Percentiles rank a stretch among this genome's conserved stretches.
These are phyloP conservation scores for Durotheca rogersii DNA, from an alignment of 495 filamentous ascomycete species.

Conservation along the genomic window DNA sequence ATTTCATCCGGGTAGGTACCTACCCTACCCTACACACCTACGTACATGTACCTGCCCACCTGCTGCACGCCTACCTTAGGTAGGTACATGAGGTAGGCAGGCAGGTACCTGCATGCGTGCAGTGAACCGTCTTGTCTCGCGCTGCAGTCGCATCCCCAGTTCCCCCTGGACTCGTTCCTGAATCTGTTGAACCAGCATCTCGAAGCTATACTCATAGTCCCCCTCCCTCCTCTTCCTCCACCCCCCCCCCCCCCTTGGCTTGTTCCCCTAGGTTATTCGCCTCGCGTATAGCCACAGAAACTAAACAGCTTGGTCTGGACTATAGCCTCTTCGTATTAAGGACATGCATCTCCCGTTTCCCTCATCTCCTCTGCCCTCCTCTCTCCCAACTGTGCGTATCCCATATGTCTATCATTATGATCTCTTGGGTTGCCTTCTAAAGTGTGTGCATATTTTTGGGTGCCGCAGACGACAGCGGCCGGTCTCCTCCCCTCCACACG, in stretches of 20 bases:
- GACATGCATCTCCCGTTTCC: constrained; percentile 29
- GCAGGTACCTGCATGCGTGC: constrained; percentile 4
- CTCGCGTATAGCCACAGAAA: constrained; percentile 13
- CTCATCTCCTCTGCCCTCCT: constrained; percentile 16
- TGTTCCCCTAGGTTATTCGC: too few relatives aligned
- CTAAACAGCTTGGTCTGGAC: constrained; percentile 10
- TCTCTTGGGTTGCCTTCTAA: constrained; percentile 16
- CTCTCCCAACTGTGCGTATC: constrained; percentile 12
- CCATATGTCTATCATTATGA: constrained; percentile 28
- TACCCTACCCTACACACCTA: not conserved
- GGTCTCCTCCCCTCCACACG: constrained; percentile 12
- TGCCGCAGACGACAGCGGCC: too few relatives aligned
- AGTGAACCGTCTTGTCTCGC: constrained; percentile 10
- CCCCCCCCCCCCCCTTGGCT: too few relatives aligned
- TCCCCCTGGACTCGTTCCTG: too few relatives aligned
- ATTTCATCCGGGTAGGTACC: too few relatives aligned
- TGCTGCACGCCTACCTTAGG: too few relatives aligned
- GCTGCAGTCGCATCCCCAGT: constrained; percentile 30
- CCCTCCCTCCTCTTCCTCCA: too few relatives aligned
- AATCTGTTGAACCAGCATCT: too few relatives aligned
- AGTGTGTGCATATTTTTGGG: constrained; percentile 30
- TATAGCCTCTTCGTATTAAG: constrained; percentile 34
- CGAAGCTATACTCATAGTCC: too few relatives aligned
- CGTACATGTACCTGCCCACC: constrained; percentile 9
- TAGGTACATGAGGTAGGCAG: too few relatives aligned